Percentiles rank a stretch among this genome's conserved stretches.
Conservation (phyloP, 331 rosid species). For the Malus hybrid region DNA sequence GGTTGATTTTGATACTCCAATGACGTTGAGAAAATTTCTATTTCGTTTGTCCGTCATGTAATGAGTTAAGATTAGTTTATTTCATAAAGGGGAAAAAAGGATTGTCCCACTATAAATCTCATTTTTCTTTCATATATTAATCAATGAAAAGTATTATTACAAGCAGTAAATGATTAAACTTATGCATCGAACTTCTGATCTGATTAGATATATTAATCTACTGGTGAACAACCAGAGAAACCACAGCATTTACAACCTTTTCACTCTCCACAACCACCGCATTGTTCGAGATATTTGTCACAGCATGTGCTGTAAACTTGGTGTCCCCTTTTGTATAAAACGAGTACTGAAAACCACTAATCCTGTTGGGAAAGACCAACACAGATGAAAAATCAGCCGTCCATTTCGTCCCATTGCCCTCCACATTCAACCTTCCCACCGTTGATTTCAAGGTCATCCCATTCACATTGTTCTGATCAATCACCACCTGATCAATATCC, state of each 20-base stretch:
- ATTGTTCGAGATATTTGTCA: conserved; percentile 44
- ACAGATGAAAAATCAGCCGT: conserved; percentile 40
- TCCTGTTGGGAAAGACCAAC: conserved; percentile 44
- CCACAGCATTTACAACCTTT: conserved; percentile 30
- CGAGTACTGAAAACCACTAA: conserved; percentile 47
- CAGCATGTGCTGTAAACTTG: conserved; percentile 38
- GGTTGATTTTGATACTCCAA: too few relatives aligned
- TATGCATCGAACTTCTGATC: background rate
- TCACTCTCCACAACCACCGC: conserved; percentile 49
- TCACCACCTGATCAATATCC: conserved; percentile 45
- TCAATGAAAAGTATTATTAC: background rate
- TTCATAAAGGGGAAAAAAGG: background rate
- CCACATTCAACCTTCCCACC: conserved; percentile 29
- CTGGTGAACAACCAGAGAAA: conserved; percentile 46
- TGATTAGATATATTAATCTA: background rate
- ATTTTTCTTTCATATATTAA: background rate
- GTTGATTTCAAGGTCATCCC: conserved; percentile 53
- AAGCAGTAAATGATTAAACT: background rate
- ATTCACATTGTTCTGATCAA: conserved; percentile 44
- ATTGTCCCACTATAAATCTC: background rate
- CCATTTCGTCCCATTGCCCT: conserved; percentile 42
- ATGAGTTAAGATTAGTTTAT: background rate
- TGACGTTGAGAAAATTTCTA: too few relatives aligned
- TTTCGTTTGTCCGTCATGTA: too few relatives aligned
- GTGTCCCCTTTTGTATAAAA: conserved; percentile 22